Evolutionary conservation across 192 early-diverging fungal genomes (phyloP).

Genomic region (Thamnidium elegans): DNA sequence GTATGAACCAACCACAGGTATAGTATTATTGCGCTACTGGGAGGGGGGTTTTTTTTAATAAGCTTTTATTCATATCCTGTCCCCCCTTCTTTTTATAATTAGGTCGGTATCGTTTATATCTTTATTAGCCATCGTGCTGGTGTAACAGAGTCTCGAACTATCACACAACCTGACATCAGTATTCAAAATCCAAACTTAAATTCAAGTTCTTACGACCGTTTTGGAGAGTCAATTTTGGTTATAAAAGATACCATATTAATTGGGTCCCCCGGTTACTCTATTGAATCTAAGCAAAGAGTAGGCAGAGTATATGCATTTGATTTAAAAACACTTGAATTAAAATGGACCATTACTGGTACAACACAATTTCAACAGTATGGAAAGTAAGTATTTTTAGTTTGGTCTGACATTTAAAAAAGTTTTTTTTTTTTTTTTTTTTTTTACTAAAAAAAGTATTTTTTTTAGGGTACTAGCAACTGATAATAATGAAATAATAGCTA

Average conservation of each 20-base stretch:
- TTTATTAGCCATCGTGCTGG: slow-evolving; percentile 26
- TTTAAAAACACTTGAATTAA: background rate
- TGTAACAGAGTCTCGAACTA: background rate
- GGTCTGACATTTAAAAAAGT: background rate
- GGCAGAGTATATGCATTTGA: slow-evolving; percentile 39
- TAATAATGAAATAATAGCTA: slow-evolving; percentile 2
- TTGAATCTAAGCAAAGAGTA: slow-evolving; percentile 5
- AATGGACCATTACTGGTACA: slow-evolving; percentile 32
- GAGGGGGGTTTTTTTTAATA: no score
- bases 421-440: no score
- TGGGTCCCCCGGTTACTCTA: slow-evolving; percentile 33
- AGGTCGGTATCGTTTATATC: slow-evolving; percentile 48
- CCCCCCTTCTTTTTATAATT: slow-evolving; percentile 15
- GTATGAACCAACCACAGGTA: slow-evolving; percentile 2
- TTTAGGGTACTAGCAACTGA: slow-evolving; percentile 1
- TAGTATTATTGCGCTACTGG: background rate
- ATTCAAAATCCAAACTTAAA: slow-evolving; percentile 11
- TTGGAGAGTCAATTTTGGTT: slow-evolving; percentile 23
- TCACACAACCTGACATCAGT: slow-evolving; percentile 4
- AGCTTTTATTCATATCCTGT: background rate
- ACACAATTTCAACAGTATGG: slow-evolving; percentile 38
- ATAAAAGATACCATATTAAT: slow-evolving; percentile 15
- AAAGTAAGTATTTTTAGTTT: slow-evolving; percentile 24
- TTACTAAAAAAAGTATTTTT: background rate
- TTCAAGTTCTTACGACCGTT: slow-evolving; percentile 26